Conservation (phyloP, 495 filamentous ascomycete genomes). For the Rhypophila decipiens region DNA sequence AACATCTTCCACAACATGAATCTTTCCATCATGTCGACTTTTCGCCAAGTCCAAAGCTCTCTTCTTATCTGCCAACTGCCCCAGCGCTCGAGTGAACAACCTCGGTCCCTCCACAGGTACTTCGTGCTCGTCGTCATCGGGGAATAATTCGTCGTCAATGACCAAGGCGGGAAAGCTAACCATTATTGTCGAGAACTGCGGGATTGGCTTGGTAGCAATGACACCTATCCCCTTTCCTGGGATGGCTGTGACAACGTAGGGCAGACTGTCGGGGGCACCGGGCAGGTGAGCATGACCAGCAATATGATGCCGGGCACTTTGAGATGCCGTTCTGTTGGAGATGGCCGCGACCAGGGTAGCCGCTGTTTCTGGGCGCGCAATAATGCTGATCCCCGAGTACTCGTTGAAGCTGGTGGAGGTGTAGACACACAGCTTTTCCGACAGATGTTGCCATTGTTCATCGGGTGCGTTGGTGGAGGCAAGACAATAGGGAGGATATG, state of each 20-base stretch:
- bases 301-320: conserved; percentile 6
- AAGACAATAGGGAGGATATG: conserved; percentile 7
- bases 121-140: conserved; percentile 11
- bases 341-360: conserved; percentile 18
- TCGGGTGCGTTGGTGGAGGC: no score
- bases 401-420: conserved; percentile 22
- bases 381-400: conserved; percentile 15
- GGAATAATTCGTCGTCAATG: conserved; percentile 22
- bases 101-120: conserved; percentile 8
- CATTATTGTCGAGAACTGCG: conserved; percentile 24
- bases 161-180: conserved; percentile 20
- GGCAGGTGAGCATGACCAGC: conserved; percentile 7
- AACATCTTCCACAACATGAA: conserved; percentile 28
- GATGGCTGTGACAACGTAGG: conserved; percentile 19
- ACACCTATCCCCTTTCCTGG: conserved; percentile 24
- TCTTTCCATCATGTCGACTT: conserved; percentile 40
- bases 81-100: conserved; percentile 18
- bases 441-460: no score
- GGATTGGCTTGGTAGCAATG: conserved; percentile 24
- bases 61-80: conserved; percentile 22
- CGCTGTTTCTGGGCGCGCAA: conserved; percentile 22
- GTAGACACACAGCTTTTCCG: conserved; percentile 26
- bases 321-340: conserved; percentile 14
- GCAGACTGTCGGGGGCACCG: background rate
- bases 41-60: conserved; percentile 44